Percentiles rank a stretch among this genome's conserved stretches.
Conservation (phyloP, 495 filamentous ascomycete genomes). For the Aspergillus nidulans region DNA sequence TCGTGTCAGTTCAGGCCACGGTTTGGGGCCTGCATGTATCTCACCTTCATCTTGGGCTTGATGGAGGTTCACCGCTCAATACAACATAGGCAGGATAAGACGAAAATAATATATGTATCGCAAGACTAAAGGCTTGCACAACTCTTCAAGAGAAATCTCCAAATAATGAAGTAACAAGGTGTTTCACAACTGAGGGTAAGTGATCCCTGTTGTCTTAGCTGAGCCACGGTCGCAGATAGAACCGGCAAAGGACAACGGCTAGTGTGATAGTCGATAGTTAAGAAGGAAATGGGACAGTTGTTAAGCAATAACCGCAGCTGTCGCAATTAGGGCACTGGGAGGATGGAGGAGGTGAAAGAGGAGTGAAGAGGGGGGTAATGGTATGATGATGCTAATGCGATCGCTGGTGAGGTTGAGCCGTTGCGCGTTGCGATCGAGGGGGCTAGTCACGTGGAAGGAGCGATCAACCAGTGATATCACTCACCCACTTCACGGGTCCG, state of each 20-base stretch:
- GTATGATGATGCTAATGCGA: conserved; percentile 12
- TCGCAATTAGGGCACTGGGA: conserved; percentile 13
- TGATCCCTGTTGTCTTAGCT: conserved; percentile 11
- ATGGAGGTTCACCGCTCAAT: conserved; percentile 5
- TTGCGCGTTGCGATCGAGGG: conserved; percentile 28
- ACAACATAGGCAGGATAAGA: neutral
- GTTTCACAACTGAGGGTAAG: neutral
- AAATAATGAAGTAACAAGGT: neutral
- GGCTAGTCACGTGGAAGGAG: conserved; percentile 32
- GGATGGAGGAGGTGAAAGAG: conserved; percentile 8
- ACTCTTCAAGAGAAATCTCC: neutral
- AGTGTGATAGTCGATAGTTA: conserved; percentile 1
- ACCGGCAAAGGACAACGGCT: conserved; percentile 14
- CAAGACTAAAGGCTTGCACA: neutral
- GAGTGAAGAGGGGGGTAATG: conserved; percentile 9
- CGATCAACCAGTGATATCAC: conserved; percentile 41
- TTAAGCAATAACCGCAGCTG: conserved; percentile 5
- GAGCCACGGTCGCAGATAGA: conserved; percentile 22
- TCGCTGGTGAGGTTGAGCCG: neutral
- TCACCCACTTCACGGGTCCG: conserved; percentile 39
- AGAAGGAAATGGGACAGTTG: conserved; percentile 10
- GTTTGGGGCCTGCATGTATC: neutral
- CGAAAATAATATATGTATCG: neutral
- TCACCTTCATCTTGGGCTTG: conserved; percentile 27
- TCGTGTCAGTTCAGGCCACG: neutral